Evolutionary conservation across 805 yeast genomes (phyloP).

Genomic region (Ogataea thermomethanolica): DNA sequence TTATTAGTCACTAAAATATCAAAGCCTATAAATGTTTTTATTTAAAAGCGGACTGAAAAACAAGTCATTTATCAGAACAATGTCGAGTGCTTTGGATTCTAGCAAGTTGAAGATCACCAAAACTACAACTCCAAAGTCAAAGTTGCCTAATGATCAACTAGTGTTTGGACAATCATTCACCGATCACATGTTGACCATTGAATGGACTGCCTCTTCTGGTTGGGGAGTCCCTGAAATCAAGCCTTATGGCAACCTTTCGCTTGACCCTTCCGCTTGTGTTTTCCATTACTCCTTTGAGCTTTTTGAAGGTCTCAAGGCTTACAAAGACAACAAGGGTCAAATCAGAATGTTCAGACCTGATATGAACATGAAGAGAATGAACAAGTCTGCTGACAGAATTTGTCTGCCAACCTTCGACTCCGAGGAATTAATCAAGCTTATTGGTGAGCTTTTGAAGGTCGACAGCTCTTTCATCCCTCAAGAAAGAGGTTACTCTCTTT

Average conservation of each 20-base stretch:
- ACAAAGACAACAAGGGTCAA: constrained; percentile 58
- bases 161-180: constrained; percentile 77
- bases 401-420: constrained; percentile 84
- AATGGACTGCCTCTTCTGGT: constrained; percentile 74
- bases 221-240: constrained; percentile 88
- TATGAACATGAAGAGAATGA: constrained; percentile 89
- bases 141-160: constrained; percentile 57
- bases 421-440: constrained; percentile 69
- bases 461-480: constrained; percentile 81
- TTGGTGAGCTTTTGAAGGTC: constrained; percentile 69
- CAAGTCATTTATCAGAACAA: constrained; percentile 2
- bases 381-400: constrained; percentile 82
- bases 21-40: constrained; percentile 4
- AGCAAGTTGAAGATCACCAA: constrained; percentile 48
- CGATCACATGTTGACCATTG: constrained; percentile 82
- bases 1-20: not conserved
- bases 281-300: constrained; percentile 94
- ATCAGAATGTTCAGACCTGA: constrained; percentile 87
- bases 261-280: constrained; percentile 89
- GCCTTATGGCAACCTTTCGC: constrained; percentile 71
- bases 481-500: constrained; percentile 85
- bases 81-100: constrained; percentile 46
- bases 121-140: constrained; percentile 47
- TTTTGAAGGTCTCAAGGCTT: constrained; percentile 96
- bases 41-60: constrained; percentile 1